These are phyloP conservation scores for Lophiostoma macrostomum DNA, from an alignment of 495 filamentous ascomycete species.

Conservation along the genomic window DNA sequence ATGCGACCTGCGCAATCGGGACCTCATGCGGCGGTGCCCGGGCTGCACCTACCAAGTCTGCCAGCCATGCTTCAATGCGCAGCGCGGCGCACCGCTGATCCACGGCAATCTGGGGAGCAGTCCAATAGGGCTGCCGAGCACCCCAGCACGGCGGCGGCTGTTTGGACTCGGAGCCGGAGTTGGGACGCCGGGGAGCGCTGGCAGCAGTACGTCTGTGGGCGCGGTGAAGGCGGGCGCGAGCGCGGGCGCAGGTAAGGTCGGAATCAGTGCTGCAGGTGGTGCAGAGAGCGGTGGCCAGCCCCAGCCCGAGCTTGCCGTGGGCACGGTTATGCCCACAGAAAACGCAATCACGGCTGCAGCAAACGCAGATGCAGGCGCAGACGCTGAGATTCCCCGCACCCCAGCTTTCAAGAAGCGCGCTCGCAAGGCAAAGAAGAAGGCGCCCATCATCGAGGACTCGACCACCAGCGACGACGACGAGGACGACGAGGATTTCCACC, in stretches of 20 bases:
- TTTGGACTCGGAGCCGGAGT: not conserved
- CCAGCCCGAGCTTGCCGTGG: not conserved
- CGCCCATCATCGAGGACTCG: not conserved
- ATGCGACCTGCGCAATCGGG: slow-evolving; percentile 20
- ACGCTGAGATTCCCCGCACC: no score
- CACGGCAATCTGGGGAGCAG: not conserved
- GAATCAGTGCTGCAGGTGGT: not conserved
- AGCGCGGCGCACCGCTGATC: not conserved
- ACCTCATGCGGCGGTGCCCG: slow-evolving; percentile 18
- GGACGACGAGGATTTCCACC: no score
- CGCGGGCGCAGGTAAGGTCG: no score
- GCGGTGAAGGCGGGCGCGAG: no score
- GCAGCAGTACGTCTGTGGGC: no score
- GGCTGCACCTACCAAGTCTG: slow-evolving; percentile 28
- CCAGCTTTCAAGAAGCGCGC: slow-evolving; percentile 2
- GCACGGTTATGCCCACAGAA: no score
- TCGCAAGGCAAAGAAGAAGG: not conserved
- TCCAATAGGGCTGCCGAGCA: not conserved
- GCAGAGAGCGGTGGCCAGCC: not conserved
- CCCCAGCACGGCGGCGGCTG: not conserved
- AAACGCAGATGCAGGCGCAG: no score
- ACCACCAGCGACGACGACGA: not conserved
- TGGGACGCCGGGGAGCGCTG: no score
- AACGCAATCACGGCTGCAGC: not conserved
- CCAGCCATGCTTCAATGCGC: slow-evolving; percentile 8